Base-by-base conservation (phyloP, 352 stramenopile species). In the Globisporangium barbulae region DNA sequence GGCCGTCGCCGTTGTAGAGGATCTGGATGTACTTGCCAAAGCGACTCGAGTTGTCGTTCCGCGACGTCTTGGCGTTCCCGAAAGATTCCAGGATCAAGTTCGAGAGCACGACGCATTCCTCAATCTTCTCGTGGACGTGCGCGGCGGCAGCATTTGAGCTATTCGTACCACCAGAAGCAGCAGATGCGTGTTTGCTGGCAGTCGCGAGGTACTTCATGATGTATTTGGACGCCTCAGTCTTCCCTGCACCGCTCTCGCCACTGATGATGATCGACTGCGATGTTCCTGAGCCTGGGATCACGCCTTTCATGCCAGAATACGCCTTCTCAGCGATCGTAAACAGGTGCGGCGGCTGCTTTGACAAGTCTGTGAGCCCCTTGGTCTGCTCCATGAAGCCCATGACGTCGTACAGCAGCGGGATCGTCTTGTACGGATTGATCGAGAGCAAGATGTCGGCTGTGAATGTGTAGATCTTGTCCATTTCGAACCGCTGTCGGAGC, bases 161-260 rank as follows among this genome's bases (percentile, higher is more conserved):
- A n/a, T 21, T 44, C 3, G 33, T 58, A 3, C 47, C 53, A 1
- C 61, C 70, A 22, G 60, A 45, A 17, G 65, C 7, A 47, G 61
- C 28, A 10, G 57, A 64, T 2, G 67, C 77, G 49, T 88, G 82
- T 31, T 89, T 86, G 63, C 85, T 94, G 3, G 83, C 83, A 1
- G 84, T 87, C 5, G 86, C 84, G 10, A 94, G 75, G 54, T 96
- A 92, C 56, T 94, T 93, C 84, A 93, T 91, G 13, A 93, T 90
- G 65, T 98, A 97, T 73, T 98, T 98, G 45, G 92, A 97, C 3
- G 92, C 96, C 67, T 98, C 93, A 0, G 94, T 98, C 75, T 98
- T 98, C 8, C 94, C 94, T 0, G 93, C 93, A 8, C 94, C 94
- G 37, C 85, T 97, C 63, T 98, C 94, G 30, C 94, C 94, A 22